Percentiles rank a stretch among this genome's conserved stretches.
phyloP scores from a whole-genome alignment of 345 rosid species.

The Pelargonium nanum region DNA sequence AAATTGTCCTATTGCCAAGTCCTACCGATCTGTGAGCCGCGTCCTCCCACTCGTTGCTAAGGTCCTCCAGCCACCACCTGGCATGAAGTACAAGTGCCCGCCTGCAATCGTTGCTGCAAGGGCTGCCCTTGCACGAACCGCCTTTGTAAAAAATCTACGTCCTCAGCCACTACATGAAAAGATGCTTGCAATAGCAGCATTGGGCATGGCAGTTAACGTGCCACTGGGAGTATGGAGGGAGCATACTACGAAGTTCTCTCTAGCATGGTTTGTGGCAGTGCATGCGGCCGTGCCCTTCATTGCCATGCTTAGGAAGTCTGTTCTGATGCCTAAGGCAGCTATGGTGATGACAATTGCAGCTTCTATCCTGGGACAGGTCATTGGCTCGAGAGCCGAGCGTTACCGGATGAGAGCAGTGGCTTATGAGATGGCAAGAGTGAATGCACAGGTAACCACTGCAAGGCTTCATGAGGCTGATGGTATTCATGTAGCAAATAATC shows the following conservation, averaged over 20 bases:
- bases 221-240: conserved; percentile 86
- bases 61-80: conserved; percentile 56
- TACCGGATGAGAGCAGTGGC: conserved; percentile 40
- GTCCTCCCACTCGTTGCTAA: conserved; percentile 67
- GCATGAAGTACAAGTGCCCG: conserved; percentile 62
- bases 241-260: conserved; percentile 72
- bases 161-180: conserved; percentile 88
- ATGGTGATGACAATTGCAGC: conserved; percentile 85
- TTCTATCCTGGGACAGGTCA: conserved; percentile 73
- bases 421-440: conserved; percentile 12
- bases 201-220: conserved; percentile 83
- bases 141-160: conserved; percentile 56
- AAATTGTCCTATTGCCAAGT: conserved; percentile 83
- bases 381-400: conserved; percentile 87
- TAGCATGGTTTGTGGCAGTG: conserved; percentile 72
- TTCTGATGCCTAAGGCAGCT: conserved; percentile 75
- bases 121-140: conserved; percentile 69
- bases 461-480: conserved; percentile 10
- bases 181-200: conserved; percentile 60
- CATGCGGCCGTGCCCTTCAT: conserved; percentile 91
- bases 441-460: conserved; percentile 19
- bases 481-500: no score
- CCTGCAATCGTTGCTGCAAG: conserved; percentile 75
- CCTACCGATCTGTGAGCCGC: conserved; percentile 58
- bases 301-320: conserved; percentile 88